These are phyloP conservation scores for Rhexocercosporidium sp. DNA, from an alignment of 2,329 filamentous ascomycete species.

Conservation along the genomic window DNA sequence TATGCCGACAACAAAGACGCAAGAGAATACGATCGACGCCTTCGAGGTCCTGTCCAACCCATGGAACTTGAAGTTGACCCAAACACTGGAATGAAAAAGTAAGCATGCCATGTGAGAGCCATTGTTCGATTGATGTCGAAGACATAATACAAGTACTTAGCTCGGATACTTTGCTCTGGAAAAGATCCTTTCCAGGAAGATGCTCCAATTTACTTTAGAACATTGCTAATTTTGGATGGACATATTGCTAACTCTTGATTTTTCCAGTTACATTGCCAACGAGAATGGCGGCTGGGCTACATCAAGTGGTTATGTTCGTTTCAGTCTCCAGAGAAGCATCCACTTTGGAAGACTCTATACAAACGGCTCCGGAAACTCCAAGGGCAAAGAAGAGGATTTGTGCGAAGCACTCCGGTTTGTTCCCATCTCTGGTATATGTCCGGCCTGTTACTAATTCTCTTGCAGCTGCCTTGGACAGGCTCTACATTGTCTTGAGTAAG, in stretches of 20 bases:
- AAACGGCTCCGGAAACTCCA: slow-evolving; percentile 59
- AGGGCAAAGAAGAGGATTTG: slow-evolving; percentile 76
- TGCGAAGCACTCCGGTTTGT: slow-evolving; percentile 71
- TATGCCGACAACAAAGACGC: slow-evolving; percentile 90
- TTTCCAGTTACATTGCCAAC: slow-evolving; percentile 79
- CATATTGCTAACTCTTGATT: neutral
- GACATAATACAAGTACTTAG: neutral
- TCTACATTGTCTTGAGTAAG: slow-evolving; percentile 56
- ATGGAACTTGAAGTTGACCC: slow-evolving; percentile 75
- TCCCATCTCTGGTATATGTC: neutral
- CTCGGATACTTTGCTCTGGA: neutral
- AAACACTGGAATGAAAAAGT: slow-evolving; percentile 93
- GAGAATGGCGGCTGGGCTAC: slow-evolving; percentile 88
- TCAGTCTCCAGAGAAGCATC: slow-evolving; percentile 74
- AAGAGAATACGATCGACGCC: slow-evolving; percentile 77
- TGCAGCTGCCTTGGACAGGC: slow-evolving; percentile 57
- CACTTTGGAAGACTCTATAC: slow-evolving; percentile 80
- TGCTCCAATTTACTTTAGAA: neutral
- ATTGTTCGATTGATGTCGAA: no score
- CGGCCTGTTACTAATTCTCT: neutral
- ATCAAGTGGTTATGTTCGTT: slow-evolving; percentile 82
- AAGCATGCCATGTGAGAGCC: neutral
- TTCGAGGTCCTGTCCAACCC: slow-evolving; percentile 78
- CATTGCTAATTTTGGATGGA: no score
- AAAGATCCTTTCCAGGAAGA: neutral